phyloP scores from a whole-genome alignment of 768 basidiomycete genomes.

The Polyporus arcularius region DNA sequence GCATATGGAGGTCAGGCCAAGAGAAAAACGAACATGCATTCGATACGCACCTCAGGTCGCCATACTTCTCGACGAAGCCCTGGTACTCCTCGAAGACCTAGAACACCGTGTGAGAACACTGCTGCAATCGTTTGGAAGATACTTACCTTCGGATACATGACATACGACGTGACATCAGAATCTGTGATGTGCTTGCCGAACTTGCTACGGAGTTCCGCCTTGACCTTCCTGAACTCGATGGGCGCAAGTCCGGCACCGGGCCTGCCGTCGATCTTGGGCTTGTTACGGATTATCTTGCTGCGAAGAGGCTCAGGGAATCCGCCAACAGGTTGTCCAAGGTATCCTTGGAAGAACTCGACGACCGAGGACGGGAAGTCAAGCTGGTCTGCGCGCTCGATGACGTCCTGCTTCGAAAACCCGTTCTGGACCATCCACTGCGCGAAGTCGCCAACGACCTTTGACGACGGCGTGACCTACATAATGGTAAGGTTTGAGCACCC shows the following conservation, averaged over 20 bases:
- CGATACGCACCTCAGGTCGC: slow-evolving; percentile 77
- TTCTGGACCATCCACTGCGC: slow-evolving; percentile 99
- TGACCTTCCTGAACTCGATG: slow-evolving; percentile 95
- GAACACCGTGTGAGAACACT: not conserved
- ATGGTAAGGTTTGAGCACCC: slow-evolving; percentile 1
- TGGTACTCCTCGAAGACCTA: slow-evolving; percentile 98
- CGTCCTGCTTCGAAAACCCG: slow-evolving; percentile 82
- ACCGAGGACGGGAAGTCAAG: slow-evolving; percentile 98
- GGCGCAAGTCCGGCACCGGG: slow-evolving; percentile 89
- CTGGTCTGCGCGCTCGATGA: slow-evolving; percentile 80
- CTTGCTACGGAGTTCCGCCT: slow-evolving; percentile 87
- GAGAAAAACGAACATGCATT: not conserved
- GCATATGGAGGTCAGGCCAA: not conserved
- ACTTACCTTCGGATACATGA: slow-evolving; percentile 95
- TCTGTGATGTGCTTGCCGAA: slow-evolving; percentile 96
- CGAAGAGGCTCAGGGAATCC: slow-evolving; percentile 99
- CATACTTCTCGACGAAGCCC: slow-evolving; percentile 92
- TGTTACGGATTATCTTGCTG: slow-evolving; percentile 87
- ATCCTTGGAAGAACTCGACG: slow-evolving; percentile 99
- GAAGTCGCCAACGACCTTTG: slow-evolving; percentile 98
- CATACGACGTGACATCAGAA: slow-evolving; percentile 90
- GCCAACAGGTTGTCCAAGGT: slow-evolving; percentile 96
- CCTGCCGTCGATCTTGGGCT: slow-evolving; percentile 89
- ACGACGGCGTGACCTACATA: slow-evolving; percentile 88
- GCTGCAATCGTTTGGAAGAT: not conserved